These are phyloP conservation scores for Dictyostelium firmibasis DNA, from an alignment of 78 protist species.

Conservation along the genomic window DNA sequence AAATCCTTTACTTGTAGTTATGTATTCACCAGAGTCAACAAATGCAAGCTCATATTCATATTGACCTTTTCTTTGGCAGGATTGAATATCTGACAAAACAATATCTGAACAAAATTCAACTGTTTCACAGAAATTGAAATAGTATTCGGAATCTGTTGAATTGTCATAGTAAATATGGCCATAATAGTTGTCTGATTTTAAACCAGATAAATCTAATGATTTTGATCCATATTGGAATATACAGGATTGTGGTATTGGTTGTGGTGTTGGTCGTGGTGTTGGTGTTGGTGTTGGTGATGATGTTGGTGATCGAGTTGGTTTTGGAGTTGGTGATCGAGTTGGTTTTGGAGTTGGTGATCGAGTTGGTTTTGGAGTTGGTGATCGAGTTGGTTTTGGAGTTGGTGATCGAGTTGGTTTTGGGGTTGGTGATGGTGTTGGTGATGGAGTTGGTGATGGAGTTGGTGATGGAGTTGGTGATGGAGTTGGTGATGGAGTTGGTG, in stretches of 20 bases:
- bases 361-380: neutral
- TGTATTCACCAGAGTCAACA: neutral
- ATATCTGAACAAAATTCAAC: neutral
- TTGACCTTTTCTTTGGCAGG: neutral
- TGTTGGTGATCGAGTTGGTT: neutral
- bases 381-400: neutral
- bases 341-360: neutral
- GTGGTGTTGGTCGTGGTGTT: neutral
- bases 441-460: neutral
- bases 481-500: neutral
- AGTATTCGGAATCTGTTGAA: neutral
- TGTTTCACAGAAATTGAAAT: neutral
- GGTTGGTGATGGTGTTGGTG: neutral
- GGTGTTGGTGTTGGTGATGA: neutral
- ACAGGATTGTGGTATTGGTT: neutral
- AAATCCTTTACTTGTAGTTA: neutral
- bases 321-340: neutral
- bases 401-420: neutral
- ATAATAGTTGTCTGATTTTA: neutral
- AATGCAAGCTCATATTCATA: neutral
- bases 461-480: neutral
- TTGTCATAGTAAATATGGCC: neutral
- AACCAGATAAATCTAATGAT: neutral
- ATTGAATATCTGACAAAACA: neutral
- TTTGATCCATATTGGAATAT: neutral